Conservation (phyloP, 2,329 filamentous ascomycete species). For the Talaromyces sp. region DNA sequence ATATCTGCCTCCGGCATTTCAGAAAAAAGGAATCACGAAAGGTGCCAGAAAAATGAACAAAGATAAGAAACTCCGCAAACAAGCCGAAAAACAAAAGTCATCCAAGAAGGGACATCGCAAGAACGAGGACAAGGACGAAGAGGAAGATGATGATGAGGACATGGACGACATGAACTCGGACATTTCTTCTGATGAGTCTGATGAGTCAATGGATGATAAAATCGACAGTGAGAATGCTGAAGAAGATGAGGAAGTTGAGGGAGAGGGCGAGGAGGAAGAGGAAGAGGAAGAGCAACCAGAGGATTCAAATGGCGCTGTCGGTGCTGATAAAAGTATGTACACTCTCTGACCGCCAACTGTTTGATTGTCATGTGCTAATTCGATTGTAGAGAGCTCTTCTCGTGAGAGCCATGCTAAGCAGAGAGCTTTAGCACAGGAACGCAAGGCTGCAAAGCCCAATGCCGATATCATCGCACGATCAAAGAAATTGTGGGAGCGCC, state of each 20-base stretch:
- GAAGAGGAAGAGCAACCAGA: conserved; percentile 18
- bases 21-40: conserved; percentile 12
- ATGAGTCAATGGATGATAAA: conserved; percentile 49
- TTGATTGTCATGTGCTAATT: neutral
- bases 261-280: conserved; percentile 19
- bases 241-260: conserved; percentile 21
- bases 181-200: conserved; percentile 51
- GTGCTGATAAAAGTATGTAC: conserved; percentile 11
- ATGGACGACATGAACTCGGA: conserved; percentile 37
- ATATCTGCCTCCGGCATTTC: conserved; percentile 7
- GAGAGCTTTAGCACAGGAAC: conserved; percentile 78
- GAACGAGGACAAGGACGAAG: conserved; percentile 36
- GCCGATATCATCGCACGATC: conserved; percentile 81
- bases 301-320: conserved; percentile 1
- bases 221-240: conserved; percentile 21
- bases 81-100: conserved; percentile 30
- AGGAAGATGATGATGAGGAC: conserved; percentile 45
- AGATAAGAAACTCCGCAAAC: conserved; percentile 22
- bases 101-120: conserved; percentile 31
- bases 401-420: conserved; percentile 91
- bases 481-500: conserved; percentile 95
- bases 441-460: conserved; percentile 87
- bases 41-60: conserved; percentile 24
- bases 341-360: neutral
- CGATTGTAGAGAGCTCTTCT: conserved; percentile 57